These are phyloP conservation scores for Podochytrium sp. DNA, from an alignment of 192 early-diverging fungal genomes.

Conservation along the genomic window DNA sequence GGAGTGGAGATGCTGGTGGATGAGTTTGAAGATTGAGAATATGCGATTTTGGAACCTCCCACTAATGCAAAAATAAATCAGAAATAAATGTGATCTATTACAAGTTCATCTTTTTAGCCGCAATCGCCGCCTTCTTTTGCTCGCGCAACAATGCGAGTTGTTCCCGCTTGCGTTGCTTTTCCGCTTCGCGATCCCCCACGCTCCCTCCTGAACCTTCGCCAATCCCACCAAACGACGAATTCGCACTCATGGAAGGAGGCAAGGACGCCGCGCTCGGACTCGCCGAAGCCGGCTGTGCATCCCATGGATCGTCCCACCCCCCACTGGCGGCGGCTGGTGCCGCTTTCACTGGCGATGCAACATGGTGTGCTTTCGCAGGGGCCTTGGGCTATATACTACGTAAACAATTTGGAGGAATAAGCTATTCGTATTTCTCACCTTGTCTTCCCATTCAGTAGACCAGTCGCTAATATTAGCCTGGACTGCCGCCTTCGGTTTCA, in stretches of 20 bases:
- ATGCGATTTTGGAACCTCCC: too few relatives aligned
- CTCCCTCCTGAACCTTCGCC: background rate
- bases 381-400: too few relatives aligned
- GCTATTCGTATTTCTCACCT: slow-evolving; percentile 9
- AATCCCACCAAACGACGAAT: background rate
- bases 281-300: background rate
- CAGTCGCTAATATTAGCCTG: background rate
- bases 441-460: slow-evolving; percentile 18
- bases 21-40: slow-evolving; percentile 35
- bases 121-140: slow-evolving; percentile 35
- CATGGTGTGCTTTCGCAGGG: too few relatives aligned
- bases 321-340: background rate
- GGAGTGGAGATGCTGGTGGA: slow-evolving; percentile 21
- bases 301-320: slow-evolving; percentile 36
- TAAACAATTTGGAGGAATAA: too few relatives aligned
- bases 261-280: too few relatives aligned
- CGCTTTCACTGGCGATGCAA: background rate
- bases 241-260: background rate
- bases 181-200: slow-evolving; percentile 23
- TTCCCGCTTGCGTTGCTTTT: slow-evolving; percentile 24
- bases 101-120: slow-evolving; percentile 13
- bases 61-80: too few relatives aligned
- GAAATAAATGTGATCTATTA: background rate
- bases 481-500: slow-evolving; percentile 26
- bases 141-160: slow-evolving; percentile 26